phyloP scores from a whole-genome alignment of 345 rosid species.

The Arabidopsis suecica region DNA sequence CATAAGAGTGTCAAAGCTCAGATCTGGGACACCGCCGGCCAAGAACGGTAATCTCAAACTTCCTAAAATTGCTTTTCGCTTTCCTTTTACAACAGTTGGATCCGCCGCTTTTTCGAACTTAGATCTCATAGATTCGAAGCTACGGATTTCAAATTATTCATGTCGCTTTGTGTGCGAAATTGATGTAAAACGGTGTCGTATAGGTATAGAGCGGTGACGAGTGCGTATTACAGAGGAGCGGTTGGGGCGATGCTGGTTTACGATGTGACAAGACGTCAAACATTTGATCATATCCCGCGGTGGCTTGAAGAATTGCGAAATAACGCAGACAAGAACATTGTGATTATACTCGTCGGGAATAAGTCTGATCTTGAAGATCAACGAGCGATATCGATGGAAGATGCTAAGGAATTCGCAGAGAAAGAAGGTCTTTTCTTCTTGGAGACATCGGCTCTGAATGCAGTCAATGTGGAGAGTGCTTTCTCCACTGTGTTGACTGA shows the following conservation, averaged over 20 bases:
- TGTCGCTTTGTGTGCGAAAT: no score
- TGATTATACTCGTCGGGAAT: conserved; percentile 68
- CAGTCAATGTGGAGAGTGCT: conserved; percentile 65
- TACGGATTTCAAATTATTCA: background rate
- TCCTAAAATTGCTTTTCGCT: background rate
- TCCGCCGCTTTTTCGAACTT: background rate
- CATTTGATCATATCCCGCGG: conserved; percentile 63
- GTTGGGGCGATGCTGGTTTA: conserved; percentile 76
- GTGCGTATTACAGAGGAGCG: conserved; percentile 75
- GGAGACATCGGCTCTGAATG: conserved; percentile 73
- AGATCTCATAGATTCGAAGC: conserved; percentile 7
- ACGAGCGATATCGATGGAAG: conserved; percentile 64
- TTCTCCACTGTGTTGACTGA: conserved; percentile 61
- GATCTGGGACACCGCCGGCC: conserved; percentile 99
- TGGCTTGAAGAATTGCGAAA: conserved; percentile 68
- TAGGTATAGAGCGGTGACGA: conserved; percentile 72
- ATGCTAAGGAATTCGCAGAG: conserved; percentile 67
- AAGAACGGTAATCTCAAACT: conserved; percentile 61
- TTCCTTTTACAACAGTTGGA: conserved; percentile 1
- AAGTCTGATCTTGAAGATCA: conserved; percentile 60
- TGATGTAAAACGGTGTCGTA: conserved; percentile 22
- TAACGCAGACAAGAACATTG: conserved; percentile 65
- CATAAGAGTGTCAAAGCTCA: conserved; percentile 91
- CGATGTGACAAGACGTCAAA: conserved; percentile 59
- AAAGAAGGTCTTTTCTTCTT: conserved; percentile 61